These are phyloP conservation scores for Solanum arcanum DNA, from an alignment of 257 asterid species.

Conservation along the genomic window DNA sequence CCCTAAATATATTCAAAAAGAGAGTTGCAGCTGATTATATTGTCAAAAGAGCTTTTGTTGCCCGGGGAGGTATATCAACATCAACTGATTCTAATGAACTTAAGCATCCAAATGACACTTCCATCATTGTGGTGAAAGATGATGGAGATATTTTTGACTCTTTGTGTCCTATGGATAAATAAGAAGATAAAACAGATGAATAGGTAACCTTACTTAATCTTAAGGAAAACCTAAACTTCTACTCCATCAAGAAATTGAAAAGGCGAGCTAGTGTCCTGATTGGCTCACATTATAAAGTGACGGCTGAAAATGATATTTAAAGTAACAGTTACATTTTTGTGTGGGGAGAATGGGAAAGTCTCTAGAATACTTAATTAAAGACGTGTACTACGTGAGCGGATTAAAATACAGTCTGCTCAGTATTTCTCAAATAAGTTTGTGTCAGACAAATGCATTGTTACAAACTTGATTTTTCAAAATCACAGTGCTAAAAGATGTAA, in stretches of 20 bases:
- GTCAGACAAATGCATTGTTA: neutral
- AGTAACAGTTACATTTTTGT: too few species aligned
- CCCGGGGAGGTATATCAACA: neutral
- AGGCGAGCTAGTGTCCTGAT: neutral
- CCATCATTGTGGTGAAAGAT: neutral
- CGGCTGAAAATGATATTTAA: too few species aligned
- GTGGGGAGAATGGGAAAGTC: neutral
- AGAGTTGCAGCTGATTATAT: neutral
- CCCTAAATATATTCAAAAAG: neutral
- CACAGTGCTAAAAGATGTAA: neutral
- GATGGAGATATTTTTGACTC: neutral
- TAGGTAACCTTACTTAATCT: neutral
- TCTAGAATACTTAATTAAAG: neutral
- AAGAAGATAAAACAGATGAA: too few species aligned
- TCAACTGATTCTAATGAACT: neutral
- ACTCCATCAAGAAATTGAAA: too few species aligned
- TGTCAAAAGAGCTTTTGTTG: neutral
- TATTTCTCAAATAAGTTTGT: neutral
- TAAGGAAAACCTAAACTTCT: neutral
- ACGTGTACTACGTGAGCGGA: neutral
- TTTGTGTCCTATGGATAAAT: neutral
- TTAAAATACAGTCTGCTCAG: too few species aligned
- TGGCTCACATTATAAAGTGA: neutral
- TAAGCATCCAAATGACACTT: neutral
- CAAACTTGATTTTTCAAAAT: neutral